Evolutionary conservation across 2,329 filamentous ascomycete genomes (phyloP).

Genomic region (Beauveria sp.): DNA sequence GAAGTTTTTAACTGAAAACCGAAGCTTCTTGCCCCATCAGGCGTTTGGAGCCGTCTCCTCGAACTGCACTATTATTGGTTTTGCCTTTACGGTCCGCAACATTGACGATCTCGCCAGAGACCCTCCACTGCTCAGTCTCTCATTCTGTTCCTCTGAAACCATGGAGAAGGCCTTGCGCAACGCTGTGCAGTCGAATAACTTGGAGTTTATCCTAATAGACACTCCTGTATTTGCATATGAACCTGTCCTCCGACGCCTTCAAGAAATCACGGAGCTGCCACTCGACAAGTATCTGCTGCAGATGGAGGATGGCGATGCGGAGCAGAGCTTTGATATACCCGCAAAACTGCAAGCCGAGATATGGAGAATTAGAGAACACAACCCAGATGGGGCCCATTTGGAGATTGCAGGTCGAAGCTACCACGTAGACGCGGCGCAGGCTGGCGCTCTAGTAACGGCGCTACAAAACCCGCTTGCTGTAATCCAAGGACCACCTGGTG

Average conservation of each 20-base stretch:
- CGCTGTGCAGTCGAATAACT: constrained; percentile 25
- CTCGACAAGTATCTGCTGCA: constrained; percentile 45
- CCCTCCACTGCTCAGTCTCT: constrained; percentile 42
- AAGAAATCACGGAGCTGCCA: constrained; percentile 47
- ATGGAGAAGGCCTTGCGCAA: constrained; percentile 32
- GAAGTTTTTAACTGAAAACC: constrained; percentile 38
- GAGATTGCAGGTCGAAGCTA: constrained; percentile 10
- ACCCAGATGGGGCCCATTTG: background rate
- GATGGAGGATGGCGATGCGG: constrained; percentile 12
- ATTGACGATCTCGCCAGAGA: constrained; percentile 32
- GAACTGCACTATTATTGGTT: constrained; percentile 45
- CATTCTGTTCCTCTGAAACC: constrained; percentile 38
- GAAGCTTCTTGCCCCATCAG: constrained; percentile 47
- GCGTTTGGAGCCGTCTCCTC: constrained; percentile 55
- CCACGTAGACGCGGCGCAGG: constrained; percentile 29
- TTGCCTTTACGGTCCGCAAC: constrained; percentile 50
- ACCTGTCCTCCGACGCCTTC: constrained; percentile 53
- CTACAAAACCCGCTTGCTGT: constrained; percentile 47
- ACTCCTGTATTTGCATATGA: constrained; percentile 63
- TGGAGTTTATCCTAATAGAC: constrained; percentile 51
- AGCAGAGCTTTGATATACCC: constrained; percentile 5
- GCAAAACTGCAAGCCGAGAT: constrained; percentile 3
- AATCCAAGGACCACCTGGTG: constrained; percentile 68
- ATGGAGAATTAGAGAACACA: background rate
- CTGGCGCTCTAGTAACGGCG: constrained; percentile 43